Base-by-base conservation (phyloP, 2,329 filamentous ascomycete species). In the Cylindrodendrum hubeiense region DNA sequence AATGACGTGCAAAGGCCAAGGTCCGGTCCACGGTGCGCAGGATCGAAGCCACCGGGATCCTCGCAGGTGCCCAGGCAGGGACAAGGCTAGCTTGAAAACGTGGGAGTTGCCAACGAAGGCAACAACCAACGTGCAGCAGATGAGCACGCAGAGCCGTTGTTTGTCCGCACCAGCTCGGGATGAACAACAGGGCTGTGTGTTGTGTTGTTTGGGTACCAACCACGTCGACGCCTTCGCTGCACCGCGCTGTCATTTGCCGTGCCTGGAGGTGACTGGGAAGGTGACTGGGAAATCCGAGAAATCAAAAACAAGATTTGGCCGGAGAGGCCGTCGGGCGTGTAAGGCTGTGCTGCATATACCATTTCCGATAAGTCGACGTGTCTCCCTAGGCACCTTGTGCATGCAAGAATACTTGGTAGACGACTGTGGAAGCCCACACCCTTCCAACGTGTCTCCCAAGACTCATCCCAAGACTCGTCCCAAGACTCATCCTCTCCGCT, bases 291-390 rank as follows among this genome's bases (percentile, higher is more conserved):
- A n/a, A n/a, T n/a, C n/a, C n/a, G n/a, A n/a, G 37, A 17, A 39
- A 8, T n/a, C 15, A n/a, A 17, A 39, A n/a, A n/a, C 37, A 39
- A 19, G 37, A 39, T 39, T 41, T 37, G 21, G 43, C 39, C 43
- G 9, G 41, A 39, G 17, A 49, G 3, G 28, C 46, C 39, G 22
- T 17, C n/a, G 28, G 34, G 46, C 46, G 37, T 50, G 5, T 13
- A 59, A 17, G 56, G 56, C 56, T 37, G 46, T 28, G 44, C 21
- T 59, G 56, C 56, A 59, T 41, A 33, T 24, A 51, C 17, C 24
- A 30, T 49, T 26, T 3, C 44, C 17, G 17, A 28, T 17, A 46
- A 26, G 15, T 3, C 13, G 22, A 50, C 55, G 55, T 58, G 55
- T 47, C 41, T 55, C 39, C 12, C 21, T 41, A 53, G 28, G 39